Percentiles rank a stretch among this genome's conserved stretches.
Evolutionary conservation across 2,329 filamentous ascomycete species (phyloP).

Genomic region (Cyphellophora attinorum): DNA sequence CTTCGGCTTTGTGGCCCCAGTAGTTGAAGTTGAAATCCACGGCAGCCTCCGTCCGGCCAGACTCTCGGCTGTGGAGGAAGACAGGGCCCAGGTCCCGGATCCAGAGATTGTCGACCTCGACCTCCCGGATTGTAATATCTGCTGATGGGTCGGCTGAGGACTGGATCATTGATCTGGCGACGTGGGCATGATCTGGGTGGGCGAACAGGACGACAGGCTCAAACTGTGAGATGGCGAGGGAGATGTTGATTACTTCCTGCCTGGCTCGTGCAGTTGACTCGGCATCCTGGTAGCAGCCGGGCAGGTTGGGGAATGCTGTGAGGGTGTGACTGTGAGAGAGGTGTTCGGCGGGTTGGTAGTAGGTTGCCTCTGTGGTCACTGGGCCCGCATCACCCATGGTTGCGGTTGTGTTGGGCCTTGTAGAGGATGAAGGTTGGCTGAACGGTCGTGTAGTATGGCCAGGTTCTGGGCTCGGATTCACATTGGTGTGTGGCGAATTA

Average conservation of each 20-base stretch:
- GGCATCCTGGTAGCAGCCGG: constrained; percentile 2
- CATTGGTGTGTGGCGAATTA: no score
- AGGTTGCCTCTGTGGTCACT: background rate
- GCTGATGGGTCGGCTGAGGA: background rate
- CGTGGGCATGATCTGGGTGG: constrained; percentile 18
- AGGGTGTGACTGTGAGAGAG: constrained; percentile 4
- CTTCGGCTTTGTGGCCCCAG: constrained; percentile 14
- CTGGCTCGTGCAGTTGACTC: constrained; percentile 3
- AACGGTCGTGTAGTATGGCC: no score
- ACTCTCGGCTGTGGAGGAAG: constrained; percentile 13
- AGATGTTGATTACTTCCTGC: constrained; percentile 4
- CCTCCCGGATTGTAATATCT: constrained; percentile 15
- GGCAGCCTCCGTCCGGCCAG: constrained; percentile 9
- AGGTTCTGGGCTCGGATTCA: no score
- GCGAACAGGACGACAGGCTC: constrained; percentile 24
- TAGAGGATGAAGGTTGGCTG: no score
- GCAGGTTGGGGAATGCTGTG: constrained; percentile 5
- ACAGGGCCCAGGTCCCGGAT: constrained; percentile 24
- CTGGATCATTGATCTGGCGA: constrained; percentile 4
- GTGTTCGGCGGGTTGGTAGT: constrained; percentile 4
- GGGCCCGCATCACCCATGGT: background rate
- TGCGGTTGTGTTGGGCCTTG: no score
- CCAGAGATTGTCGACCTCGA: constrained; percentile 21
- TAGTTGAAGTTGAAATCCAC: constrained; percentile 5
- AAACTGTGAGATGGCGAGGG: constrained; percentile 13